Evolutionary conservation across 352 stramenopile species (phyloP).

Genomic region (Globisporangium echinulatum): DNA sequence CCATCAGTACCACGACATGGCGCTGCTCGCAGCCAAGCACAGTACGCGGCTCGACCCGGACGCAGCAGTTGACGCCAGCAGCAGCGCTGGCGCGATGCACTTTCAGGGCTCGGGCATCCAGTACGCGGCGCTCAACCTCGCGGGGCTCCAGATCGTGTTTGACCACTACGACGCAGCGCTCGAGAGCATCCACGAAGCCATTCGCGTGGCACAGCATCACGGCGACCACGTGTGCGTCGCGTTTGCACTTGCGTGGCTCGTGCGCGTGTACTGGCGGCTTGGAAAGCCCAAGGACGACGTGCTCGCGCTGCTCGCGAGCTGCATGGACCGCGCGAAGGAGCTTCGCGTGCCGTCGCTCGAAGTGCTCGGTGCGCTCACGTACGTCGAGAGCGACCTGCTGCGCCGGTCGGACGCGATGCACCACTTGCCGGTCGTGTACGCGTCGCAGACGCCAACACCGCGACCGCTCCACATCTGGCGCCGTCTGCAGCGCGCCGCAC

Average conservation of each 20-base stretch:
- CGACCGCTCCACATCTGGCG: slow-evolving; percentile 41
- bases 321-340: slow-evolving; percentile 55
- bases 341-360: slow-evolving; percentile 44
- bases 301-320: slow-evolving; percentile 37
- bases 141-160: slow-evolving; percentile 83
- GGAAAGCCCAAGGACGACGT: slow-evolving; percentile 54
- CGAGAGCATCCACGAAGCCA: slow-evolving; percentile 88
- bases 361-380: slow-evolving; percentile 35
- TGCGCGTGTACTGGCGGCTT: slow-evolving; percentile 52
- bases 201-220: slow-evolving; percentile 90
- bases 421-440: slow-evolving; percentile 27
- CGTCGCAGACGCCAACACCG: slow-evolving; percentile 21
- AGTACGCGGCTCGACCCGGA: not conserved
- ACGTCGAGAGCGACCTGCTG: slow-evolving; percentile 44
- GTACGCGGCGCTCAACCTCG: slow-evolving; percentile 88
- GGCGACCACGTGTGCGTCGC: slow-evolving; percentile 90
- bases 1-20: slow-evolving; percentile 93
- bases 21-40: slow-evolving; percentile 41
- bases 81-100: slow-evolving; percentile 14
- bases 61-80: not conserved
- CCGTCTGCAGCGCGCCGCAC: slow-evolving; percentile 19
- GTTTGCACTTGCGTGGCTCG: slow-evolving; percentile 88
- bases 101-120: slow-evolving; percentile 73
- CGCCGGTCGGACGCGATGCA: slow-evolving; percentile 18
- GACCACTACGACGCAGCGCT: slow-evolving; percentile 67